Evolutionary conservation across 2,329 filamentous ascomycete genomes (phyloP).

Genomic region (Plectosphaerella sp.): DNA sequence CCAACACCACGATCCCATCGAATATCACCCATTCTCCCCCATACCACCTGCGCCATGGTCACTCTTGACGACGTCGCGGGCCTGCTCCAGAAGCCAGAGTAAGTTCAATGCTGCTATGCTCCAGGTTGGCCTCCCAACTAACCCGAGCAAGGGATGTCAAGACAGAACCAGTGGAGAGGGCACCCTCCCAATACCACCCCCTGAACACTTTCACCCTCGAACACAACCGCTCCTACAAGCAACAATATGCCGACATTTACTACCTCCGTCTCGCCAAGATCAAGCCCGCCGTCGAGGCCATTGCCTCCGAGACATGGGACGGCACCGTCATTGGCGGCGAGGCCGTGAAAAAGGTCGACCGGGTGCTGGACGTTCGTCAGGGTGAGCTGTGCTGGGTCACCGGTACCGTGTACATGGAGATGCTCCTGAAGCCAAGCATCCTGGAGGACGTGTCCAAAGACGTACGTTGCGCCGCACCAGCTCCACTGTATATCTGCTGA

Average conservation of each 20-base stretch:
- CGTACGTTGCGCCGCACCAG: slow-evolving; percentile 40
- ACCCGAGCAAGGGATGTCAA: slow-evolving; percentile 24
- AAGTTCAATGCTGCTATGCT: slow-evolving; percentile 15
- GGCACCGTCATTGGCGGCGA: slow-evolving; percentile 76
- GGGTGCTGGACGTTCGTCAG: slow-evolving; percentile 92
- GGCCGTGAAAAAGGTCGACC: slow-evolving; percentile 68
- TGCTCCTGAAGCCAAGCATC: slow-evolving; percentile 94
- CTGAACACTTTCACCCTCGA: slow-evolving; percentile 71
- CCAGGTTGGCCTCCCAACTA: not conserved
- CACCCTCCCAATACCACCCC: slow-evolving; percentile 62
- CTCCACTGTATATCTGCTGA: not conserved
- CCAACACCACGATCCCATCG: no score
- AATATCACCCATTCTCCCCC: no score
- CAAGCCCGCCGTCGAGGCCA: slow-evolving; percentile 74
- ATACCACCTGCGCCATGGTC: slow-evolving; percentile 28
- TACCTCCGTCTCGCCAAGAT: slow-evolving; percentile 85
- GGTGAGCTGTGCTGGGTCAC: slow-evolving; percentile 93
- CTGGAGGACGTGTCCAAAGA: slow-evolving; percentile 93
- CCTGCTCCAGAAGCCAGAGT: slow-evolving; percentile 47
- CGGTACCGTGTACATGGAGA: slow-evolving; percentile 95
- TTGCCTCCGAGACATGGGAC: slow-evolving; percentile 72
- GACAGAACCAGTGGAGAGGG: slow-evolving; percentile 38
- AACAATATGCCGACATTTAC: slow-evolving; percentile 98
- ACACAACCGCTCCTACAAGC: slow-evolving; percentile 72
- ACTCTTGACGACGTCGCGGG: slow-evolving; percentile 36